Evolutionary conservation across 371 early-diverging fungal species (phyloP), one percentile per base, ranked within the genome.

Genomic region (Mortierella sp.): DNA sequence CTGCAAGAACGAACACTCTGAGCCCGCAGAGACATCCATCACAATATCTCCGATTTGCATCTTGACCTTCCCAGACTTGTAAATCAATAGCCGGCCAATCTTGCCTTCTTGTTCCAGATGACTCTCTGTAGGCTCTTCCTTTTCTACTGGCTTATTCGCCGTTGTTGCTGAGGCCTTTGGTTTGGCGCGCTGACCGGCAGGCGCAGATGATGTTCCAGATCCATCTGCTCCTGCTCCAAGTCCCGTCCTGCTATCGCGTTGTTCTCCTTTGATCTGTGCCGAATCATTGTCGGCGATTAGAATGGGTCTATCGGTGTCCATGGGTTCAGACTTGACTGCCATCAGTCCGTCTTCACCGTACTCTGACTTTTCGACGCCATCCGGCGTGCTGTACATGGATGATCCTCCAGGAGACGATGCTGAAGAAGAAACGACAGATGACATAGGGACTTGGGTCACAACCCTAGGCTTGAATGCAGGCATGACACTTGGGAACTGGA

Each of bases 11-110:
- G 87, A 85, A 28, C 89, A 87, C 43, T 88, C 89, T 59, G 90
- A 88, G 41, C 90, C 92, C 41, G 72, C 33, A 55, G 84, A 76
- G 16, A 89, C 89, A 65, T 94, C 94, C 75, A 93, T 79, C 40
- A 91, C 63, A 19, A 93, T 83, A 28, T 88, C 87, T 62, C 94
- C 94, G 33, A 94, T 74, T 71, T 86, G 83, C 81, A 94, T 79
- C 85, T 90, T 89, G 72, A 92, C 90, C 65, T 91, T 91, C 21
- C 94, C 94, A 38, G 92, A 92, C 80, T 89, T 89, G 69, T 91
- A 90, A 13, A 94, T 84, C 7, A 92, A 79, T 74, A 94, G 66
- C 58, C 88, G 88, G 21, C 94, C 94, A 47, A 92, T 85, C 58
- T 88, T 87, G 24, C 94, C 94, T 63, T 91, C 89, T 50, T 74